Base-by-base conservation (phyloP, 1,139 yeast species). In the Geotrichum phurueaensis region DNA sequence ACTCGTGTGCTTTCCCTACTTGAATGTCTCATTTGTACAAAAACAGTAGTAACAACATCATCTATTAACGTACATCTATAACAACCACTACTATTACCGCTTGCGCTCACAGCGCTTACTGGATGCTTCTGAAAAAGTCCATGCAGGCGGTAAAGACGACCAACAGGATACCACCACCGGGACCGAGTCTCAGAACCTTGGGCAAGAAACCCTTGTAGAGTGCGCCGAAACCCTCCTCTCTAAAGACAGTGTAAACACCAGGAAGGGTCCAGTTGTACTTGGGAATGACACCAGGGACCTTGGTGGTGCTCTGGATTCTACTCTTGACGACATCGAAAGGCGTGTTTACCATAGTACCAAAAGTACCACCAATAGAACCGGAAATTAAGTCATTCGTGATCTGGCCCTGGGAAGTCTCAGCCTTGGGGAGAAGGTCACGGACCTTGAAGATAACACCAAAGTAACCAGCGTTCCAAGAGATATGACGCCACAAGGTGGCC, bases 321-420 rank as follows among this genome's bases (percentile, higher is more conserved):
- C 97, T 89, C 79, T 95, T 95, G 69, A 94, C 98, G 60, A 95
- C 99, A 75, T 95, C 99, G 70, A 92, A 91, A 51, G 99, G 99
- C 48, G 98, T 95, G 79, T 94, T 94, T 70, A 94, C 76, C 65
- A 89, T 72, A 20, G 98, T 92, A 79, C 99, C 99, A 66, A 89
- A 83, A 58, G 97, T 91, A 75, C 99, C 99, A 78, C 99, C 99
- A 72, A 92, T 83, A 53, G 95, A 80, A 76, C 99, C 99, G 65
- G 96, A 90, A 63, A 90, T 79, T 76, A 95, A 80, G 74, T 94
- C 98, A 71, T 91, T 88, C 64, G 86, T 76, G 60, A 96, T 88
- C 78, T 90, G 86, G 71, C 89, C 88, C 52, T 87, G 76, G 62
- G 79, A 76, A 64, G 80, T 81, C 66, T 84, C 82, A 55, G 97